Percentiles rank a stretch among this genome's conserved stretches.
Conservation (phyloP, 1,284 basidiomycete species). For the Fomitopsis palustris region DNA sequence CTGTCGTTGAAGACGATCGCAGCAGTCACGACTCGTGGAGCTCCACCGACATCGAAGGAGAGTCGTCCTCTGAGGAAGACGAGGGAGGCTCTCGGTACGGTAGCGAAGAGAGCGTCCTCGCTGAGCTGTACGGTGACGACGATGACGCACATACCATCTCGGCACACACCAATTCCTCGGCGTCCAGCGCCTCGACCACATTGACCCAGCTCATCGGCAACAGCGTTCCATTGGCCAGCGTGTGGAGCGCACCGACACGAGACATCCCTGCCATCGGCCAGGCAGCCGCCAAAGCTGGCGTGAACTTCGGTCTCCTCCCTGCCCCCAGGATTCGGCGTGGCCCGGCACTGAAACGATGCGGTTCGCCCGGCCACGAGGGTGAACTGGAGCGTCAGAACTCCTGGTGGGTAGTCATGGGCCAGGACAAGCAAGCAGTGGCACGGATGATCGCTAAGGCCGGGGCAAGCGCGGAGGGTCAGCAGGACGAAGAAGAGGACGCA, state of each 20-base stretch:
- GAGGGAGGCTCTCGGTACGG: conserved; percentile 14
- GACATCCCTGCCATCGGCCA: conserved; percentile 20
- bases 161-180: conserved; percentile 43
- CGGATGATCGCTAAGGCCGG: conserved; percentile 12
- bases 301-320: conserved; percentile 20
- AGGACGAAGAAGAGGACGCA: conserved; percentile 6
- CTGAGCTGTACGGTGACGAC: neutral
- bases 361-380: conserved; percentile 1
- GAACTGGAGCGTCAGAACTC: conserved; percentile 15
- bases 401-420: conserved; percentile 20
- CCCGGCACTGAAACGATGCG: conserved; percentile 17
- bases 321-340: neutral
- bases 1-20: conserved; percentile 3
- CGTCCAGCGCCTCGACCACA: conserved; percentile 11
- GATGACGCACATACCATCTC: neutral
- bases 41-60: conserved; percentile 18
- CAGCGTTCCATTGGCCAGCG: conserved; percentile 21
- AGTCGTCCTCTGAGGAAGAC: conserved; percentile 5
- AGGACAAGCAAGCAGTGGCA: conserved; percentile 16
- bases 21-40: conserved; percentile 17
- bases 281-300: conserved; percentile 20
- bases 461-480: conserved; percentile 8
- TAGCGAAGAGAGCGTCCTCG: conserved; percentile 5
- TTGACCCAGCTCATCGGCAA: conserved; percentile 12
- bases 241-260: conserved; percentile 23